A percentile compares a stretch with the other conserved stretches of the same genome.
Conservation (phyloP, 2,329 filamentous ascomycete genomes). For the Fusarium sp. region DNA sequence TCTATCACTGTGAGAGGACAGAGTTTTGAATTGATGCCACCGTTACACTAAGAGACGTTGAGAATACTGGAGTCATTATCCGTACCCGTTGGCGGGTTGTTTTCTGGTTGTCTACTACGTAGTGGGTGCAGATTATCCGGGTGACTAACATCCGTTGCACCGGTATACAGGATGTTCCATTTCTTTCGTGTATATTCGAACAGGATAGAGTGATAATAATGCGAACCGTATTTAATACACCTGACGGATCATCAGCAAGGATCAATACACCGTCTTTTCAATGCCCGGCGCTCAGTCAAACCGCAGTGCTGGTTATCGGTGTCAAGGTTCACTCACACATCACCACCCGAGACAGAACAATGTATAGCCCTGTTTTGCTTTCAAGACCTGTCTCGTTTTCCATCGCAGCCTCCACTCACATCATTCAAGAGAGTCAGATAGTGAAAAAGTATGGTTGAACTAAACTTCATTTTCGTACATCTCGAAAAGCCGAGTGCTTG, state of each 20-base stretch:
- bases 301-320: background rate
- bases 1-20: background rate
- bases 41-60: constrained; percentile 20
- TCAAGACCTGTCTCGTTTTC: background rate
- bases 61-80: background rate
- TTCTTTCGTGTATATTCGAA: background rate
- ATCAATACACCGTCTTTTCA: constrained; percentile 8
- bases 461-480: background rate
- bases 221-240: background rate
- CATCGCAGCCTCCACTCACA: background rate
- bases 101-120: background rate
- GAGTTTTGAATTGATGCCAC: background rate
- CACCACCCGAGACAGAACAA: background rate
- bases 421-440: background rate
- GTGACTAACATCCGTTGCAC: background rate
- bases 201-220: background rate
- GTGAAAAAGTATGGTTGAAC: background rate
- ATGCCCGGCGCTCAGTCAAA: background rate
- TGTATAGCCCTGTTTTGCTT: background rate
- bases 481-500: background rate
- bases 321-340: background rate
- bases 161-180: background rate
- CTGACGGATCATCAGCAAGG: constrained; percentile 22
- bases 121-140: background rate
- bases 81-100: no score